phyloP scores from a whole-genome alignment of 176 grass and related monocot species.

The Phyllostachys edulis region DNA sequence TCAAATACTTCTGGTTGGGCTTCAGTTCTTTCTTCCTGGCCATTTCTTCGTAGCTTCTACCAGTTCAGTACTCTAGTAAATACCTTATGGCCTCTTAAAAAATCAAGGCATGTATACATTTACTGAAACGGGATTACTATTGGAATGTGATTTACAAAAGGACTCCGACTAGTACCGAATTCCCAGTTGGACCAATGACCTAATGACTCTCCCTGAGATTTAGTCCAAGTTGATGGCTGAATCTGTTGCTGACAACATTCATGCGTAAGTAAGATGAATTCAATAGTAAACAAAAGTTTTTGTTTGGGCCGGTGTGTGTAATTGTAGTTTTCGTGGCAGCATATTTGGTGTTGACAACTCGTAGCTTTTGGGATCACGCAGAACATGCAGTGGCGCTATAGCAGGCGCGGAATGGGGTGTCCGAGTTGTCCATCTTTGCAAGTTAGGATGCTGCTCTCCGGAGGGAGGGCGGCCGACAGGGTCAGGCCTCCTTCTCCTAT shows the following conservation, averaged over 20 bases:
- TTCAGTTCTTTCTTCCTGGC: background rate
- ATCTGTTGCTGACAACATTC: too few species aligned
- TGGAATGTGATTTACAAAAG: too few species aligned
- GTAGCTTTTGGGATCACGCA: too few species aligned
- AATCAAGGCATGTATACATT: background rate
- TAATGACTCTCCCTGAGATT: too few species aligned
- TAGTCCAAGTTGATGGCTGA: too few species aligned
- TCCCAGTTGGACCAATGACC: too few species aligned
- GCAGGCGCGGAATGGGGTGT: background rate
- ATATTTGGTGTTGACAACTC: background rate
- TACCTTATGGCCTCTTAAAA: background rate
- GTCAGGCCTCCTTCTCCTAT: too few species aligned
- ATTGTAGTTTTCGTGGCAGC: background rate
- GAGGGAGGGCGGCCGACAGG: too few species aligned
- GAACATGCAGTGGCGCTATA: background rate
- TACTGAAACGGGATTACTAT: background rate
- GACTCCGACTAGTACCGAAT: too few species aligned
- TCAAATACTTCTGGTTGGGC: too few species aligned
- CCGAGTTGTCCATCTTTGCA: background rate
- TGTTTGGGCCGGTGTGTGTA: background rate
- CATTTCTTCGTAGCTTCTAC: background rate
- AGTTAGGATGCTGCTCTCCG: background rate
- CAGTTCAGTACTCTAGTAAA: background rate
- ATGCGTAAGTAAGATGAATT: too few species aligned
- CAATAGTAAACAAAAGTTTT: background rate